Base-by-base conservation (phyloP, 129 eudicot genomes). In the Chrysanthemum makinoi region DNA sequence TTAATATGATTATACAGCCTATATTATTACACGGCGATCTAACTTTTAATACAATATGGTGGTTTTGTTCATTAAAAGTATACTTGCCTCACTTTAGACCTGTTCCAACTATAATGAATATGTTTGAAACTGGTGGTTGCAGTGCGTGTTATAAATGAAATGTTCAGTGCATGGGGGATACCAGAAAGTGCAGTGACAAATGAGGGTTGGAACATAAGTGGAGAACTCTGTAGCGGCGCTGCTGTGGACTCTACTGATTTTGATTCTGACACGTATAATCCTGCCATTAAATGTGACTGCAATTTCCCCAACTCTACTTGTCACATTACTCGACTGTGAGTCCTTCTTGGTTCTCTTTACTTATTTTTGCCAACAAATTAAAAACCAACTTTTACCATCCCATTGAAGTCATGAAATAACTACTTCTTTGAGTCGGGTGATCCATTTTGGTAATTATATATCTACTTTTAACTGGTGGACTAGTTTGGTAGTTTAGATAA, bases 211-310 rank as follows among this genome's bases (percentile, higher is more conserved):
- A 86, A 86, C 78, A 61, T 79, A 48, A 88, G 90, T n/a, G 97
- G 97, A 47, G 93, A 88, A 15, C 70, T 72, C 6, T 91, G 98
- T 69, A 86, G 85, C 22, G 98, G 98, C 17, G 72, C 76, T 17
- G 96, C 98, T 43, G 26, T 77, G 0, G 83, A 75, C 67, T 5
- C 76, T 1, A 75, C 83, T 14, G 26, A 15, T 60, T 66, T 75
- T 10, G 75, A 70, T 24, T 14, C 33, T 15, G 0, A 0, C 1
- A 15, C 3, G 30, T 71, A 74, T 58, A 88, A 83, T 70, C 96
- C 96, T 3, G 82, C 48, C n/a, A 77, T 91, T 72, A 84, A 81
- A 71, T 91, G 97, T 19, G 82, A 84, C 46, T 91, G 96, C 70
- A 56, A 72, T 62, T 71, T 52, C 66, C 57, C 69, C 20, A 77